Base-by-base conservation (phyloP, 495 filamentous ascomycete species). In the Penicillium subrubescens region DNA sequence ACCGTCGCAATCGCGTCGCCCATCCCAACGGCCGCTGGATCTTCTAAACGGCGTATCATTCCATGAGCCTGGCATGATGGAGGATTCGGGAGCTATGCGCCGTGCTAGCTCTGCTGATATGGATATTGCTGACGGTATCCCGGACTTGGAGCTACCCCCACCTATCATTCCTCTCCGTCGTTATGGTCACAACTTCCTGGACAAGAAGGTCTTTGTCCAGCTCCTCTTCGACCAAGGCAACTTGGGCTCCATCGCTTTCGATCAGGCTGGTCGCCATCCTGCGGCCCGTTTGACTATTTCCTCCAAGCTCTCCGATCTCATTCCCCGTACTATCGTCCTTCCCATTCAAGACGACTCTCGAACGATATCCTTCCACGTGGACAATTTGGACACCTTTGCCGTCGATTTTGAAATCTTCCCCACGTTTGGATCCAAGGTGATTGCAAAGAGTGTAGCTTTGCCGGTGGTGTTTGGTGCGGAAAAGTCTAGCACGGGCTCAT, bases 341-440 rank as follows among this genome's bases (percentile, higher is more conserved):
- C 95, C 95, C 3, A 93, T 99, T 68, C 95, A 97, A 73, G 96
- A 98, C 76, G 95, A 98, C 74, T 92, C 90, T 55, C 90, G 91
- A 57, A 84, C 91, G 41, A 88, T 97, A 60, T 96, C 94, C 8
- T 99, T 99, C 79, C 94, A 99, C 68, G 90, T 97, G 64, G 96
- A 99, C 75, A 93, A 90, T 59, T 78, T 98, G 54, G 91, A 94
- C 46, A 90, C 92, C 1, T 99, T 99, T 74, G 86, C 92, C 34
- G 90, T 99, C 67, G 95, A 99, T 76, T 97, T 98, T 73, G 96
- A 98, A 73, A 92, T 99, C 53, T 99, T 94, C 76, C 95, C 95
- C 11, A 96, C 96, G 0, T 97, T 98, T 73, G 95, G 95, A 53
- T 94, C 93, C 17, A 97, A 94, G 77, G 92, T 97, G 46, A 97